Conservation (phyloP, 495 filamentous ascomycete species). For the Penicillium longicatenatum region DNA sequence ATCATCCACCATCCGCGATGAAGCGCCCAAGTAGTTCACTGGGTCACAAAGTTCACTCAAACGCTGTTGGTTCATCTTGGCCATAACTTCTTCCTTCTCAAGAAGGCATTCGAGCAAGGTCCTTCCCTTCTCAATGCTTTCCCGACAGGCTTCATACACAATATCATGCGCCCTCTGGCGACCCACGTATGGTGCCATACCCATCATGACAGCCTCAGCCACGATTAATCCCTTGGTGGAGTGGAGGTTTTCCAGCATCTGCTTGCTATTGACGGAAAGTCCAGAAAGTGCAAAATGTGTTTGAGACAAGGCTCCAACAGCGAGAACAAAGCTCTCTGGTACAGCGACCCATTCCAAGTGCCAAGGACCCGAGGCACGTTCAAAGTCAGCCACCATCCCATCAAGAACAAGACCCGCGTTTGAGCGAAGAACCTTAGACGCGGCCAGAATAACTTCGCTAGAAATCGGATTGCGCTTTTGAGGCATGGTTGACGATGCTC, state of each 20-base stretch:
- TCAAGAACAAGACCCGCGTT: slow-evolving; percentile 43
- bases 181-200: slow-evolving; percentile 42
- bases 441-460: slow-evolving; percentile 48
- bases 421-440: slow-evolving; percentile 44
- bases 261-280: slow-evolving; percentile 41
- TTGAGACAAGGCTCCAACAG: slow-evolving; percentile 45
- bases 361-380: slow-evolving; percentile 51
- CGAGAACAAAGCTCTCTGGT: slow-evolving; percentile 46
- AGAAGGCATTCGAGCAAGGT: slow-evolving; percentile 37
- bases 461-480: slow-evolving; percentile 55
- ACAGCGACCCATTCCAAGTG: slow-evolving; percentile 52
- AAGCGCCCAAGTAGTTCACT: slow-evolving; percentile 52
- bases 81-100: slow-evolving; percentile 41
- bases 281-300: slow-evolving; percentile 44
- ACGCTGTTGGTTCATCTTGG: slow-evolving; percentile 37
- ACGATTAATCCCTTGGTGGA: slow-evolving; percentile 48
- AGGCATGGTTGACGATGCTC: slow-evolving; percentile 52
- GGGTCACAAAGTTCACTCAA: slow-evolving; percentile 49
- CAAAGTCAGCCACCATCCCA: slow-evolving; percentile 51
- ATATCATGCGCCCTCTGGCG: slow-evolving; percentile 49
- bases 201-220: slow-evolving; percentile 56
- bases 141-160: slow-evolving; percentile 49
- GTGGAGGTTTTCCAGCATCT: slow-evolving; percentile 45
- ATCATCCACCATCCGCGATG: slow-evolving; percentile 51
- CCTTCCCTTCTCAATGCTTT: slow-evolving; percentile 39